Base-by-base conservation (phyloP, 495 filamentous ascomycete genomes). In the Penicillium simplicissimum region DNA sequence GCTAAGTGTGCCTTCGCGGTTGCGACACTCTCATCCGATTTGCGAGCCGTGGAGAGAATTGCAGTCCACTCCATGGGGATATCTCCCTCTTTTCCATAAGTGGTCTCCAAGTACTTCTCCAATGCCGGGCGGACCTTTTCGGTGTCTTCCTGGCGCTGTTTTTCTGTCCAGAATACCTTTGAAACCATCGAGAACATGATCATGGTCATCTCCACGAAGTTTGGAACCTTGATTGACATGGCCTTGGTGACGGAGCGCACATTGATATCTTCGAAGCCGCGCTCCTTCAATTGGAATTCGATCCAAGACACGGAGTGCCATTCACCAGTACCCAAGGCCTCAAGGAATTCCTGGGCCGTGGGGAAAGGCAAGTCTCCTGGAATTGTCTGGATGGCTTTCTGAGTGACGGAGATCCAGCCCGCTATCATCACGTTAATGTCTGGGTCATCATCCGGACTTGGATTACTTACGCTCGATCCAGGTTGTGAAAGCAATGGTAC, bases 401-500 rank as follows among this genome's bases (percentile, higher is more conserved):
- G 60, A 8, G 68, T 40, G n/a, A 74, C 28, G n/a, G 53, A 4
- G 10, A 73, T 10, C 73, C 74, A 79, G 57, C 66, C 63, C 14
- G 71, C 75, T 76, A 52, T 35, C 52, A n/a, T 36, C 14, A 14
- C 28, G 28, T 71, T 36, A 66, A 63, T n/a, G 0, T 8, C 23
- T 33, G 35, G 19, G 14, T 13, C 11, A 13, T 36, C 4, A 10
- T 1, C 15, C 13, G n/a, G 13, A 17, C 21, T 8, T 1, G 23
- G n/a, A n/a, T 21, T 4, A 69, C 73, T 67, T 58, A 76, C 75
- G 61, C 14, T 66, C 48, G n/a, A 74, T 67, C 74, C 75, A 80
- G 15, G 73, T 74, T 5, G 73, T 67, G 52, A 75, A 67, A 11
- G 70, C 74, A 49, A 75, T 66, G 0, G 52, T 74, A 8, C 77